A percentile compares a stretch with the other conserved stretches of the same genome.
phyloP scores from a whole-genome alignment of 257 asterid species.

The Apocynum venetum region DNA sequence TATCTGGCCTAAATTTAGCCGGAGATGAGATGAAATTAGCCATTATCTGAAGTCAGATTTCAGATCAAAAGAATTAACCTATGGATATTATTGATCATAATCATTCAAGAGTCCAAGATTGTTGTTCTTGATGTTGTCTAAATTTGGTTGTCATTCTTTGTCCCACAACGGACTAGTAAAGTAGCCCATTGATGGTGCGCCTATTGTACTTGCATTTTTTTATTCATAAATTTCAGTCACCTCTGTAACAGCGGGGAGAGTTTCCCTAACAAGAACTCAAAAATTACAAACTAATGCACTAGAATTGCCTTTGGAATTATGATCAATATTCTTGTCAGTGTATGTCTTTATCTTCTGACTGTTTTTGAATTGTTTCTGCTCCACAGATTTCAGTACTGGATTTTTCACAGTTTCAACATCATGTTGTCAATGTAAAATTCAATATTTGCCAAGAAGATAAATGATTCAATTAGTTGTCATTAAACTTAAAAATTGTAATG shows the following conservation, averaged over 20 bases:
- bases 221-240: background rate
- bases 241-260: background rate
- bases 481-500: too few relatives aligned
- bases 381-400: too few relatives aligned
- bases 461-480: too few relatives aligned
- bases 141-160: constrained; percentile 1
- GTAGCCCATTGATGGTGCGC: background rate
- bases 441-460: too few relatives aligned
- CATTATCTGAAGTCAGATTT: background rate
- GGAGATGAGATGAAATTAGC: background rate
- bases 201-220: background rate
- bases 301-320: background rate
- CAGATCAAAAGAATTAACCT: background rate
- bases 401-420: too few relatives aligned
- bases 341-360: background rate
- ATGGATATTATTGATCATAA: background rate
- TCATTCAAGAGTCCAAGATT: background rate
- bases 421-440: too few relatives aligned
- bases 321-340: background rate
- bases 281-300: background rate
- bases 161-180: background rate
- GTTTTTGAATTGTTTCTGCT: too few relatives aligned
- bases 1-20: background rate
- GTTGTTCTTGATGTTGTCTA: background rate
- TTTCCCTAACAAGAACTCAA: background rate